Evolutionary conservation across 2,329 filamentous ascomycete species (phyloP).

Genomic region (Colletotrichum phormii): DNA sequence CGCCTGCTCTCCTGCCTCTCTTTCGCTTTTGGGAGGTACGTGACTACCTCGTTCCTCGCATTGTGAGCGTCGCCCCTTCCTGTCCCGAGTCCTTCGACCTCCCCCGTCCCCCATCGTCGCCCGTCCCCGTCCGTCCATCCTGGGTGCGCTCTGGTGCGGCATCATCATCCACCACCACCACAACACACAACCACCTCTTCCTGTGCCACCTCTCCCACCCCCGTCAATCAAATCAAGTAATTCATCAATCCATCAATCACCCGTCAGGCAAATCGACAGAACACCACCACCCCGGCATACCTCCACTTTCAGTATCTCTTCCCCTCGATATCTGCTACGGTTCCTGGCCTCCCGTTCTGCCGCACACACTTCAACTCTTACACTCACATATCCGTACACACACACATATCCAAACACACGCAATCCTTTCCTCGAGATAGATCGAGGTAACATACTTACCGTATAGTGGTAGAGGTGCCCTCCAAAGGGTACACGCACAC

Average conservation of each 20-base stretch:
- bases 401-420: conserved; percentile 6
- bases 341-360: conserved; percentile 21
- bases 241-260: background rate
- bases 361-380: background rate
- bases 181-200: background rate
- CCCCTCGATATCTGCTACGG: background rate
- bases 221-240: background rate
- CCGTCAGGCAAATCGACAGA: background rate
- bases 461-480: background rate
- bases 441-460: background rate
- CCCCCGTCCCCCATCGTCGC: background rate
- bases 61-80: background rate
- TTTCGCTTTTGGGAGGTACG: background rate
- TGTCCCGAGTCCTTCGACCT: background rate
- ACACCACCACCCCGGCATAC: background rate
- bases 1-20: background rate
- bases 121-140: background rate
- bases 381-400: background rate
- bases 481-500: background rate
- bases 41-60: background rate
- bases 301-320: background rate
- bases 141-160: background rate
- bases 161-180: background rate
- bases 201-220: background rate
- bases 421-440: background rate